Evolutionary conservation across 2,329 filamentous ascomycete species (phyloP).

Genomic region (Monilinia aucupariae): DNA sequence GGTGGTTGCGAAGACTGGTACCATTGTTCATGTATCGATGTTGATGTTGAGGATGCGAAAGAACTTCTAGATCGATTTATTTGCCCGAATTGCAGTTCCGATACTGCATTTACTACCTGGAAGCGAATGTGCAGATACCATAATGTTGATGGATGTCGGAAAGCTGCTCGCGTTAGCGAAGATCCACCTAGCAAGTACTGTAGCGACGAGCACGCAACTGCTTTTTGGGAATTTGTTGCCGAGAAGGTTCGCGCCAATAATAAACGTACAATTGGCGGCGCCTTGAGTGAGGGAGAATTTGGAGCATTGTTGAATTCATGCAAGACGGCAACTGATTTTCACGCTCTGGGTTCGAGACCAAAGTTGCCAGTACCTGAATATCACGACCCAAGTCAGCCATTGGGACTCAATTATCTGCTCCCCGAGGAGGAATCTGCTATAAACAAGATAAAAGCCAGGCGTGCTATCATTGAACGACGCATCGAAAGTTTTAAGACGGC

Average conservation of each 20-base stretch:
- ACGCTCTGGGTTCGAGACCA: conserved; percentile 31
- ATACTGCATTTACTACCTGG: conserved; percentile 29
- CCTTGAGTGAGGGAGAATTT: conserved; percentile 28
- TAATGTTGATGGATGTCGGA: conserved; percentile 29
- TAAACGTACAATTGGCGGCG: conserved; percentile 30
- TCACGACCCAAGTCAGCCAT: conserved; percentile 28
- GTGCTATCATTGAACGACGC: conserved; percentile 20
- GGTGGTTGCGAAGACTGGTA: conserved; percentile 35
- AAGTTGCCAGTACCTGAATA: conserved; percentile 26
- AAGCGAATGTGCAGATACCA: conserved; percentile 33
- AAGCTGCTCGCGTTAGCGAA: conserved; percentile 30
- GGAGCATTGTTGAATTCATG: conserved; percentile 23
- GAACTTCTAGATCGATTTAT: conserved; percentile 34
- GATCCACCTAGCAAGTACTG: conserved; percentile 34
- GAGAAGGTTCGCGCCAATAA: conserved; percentile 23
- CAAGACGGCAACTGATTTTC: conserved; percentile 24
- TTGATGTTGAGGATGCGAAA: conserved; percentile 31
- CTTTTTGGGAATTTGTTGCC: conserved; percentile 26
- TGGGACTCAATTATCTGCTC: conserved; percentile 30
- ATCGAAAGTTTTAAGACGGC: conserved; percentile 25
- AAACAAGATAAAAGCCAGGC: conserved; percentile 23
- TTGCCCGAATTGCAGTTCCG: conserved; percentile 31
- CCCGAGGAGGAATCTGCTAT: conserved; percentile 28
- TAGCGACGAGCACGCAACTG: conserved; percentile 28
- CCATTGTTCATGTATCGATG: conserved; percentile 33